Conservation (phyloP, 805 yeast species). For the Starmera pachycereana region DNA sequence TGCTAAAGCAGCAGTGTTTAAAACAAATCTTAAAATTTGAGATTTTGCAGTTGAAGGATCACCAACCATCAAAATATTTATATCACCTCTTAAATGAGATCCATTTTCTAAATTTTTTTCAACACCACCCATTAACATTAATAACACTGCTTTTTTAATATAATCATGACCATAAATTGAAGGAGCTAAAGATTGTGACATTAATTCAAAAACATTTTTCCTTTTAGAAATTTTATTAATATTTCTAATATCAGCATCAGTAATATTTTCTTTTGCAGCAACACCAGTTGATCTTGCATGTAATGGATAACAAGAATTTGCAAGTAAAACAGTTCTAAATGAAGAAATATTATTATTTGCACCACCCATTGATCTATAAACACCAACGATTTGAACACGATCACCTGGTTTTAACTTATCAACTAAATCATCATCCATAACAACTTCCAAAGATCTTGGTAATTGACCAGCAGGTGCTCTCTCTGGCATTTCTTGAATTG, state of each 20-base stretch:
- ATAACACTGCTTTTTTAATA: constrained; percentile 81
- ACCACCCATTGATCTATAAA: constrained; percentile 85
- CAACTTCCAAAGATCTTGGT: constrained; percentile 85
- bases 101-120: constrained; percentile 93
- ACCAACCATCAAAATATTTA: constrained; percentile 92
- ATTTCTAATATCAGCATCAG: constrained; percentile 77
- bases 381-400: constrained; percentile 88
- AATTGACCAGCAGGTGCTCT: constrained; percentile 96
- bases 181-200: constrained; percentile 87
- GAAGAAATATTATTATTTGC: constrained; percentile 44
- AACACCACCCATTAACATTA: constrained; percentile 88
- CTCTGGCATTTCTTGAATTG: constrained; percentile 97
- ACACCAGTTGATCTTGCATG: constrained; percentile 86
- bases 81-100: constrained; percentile 96
- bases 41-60: constrained; percentile 99
- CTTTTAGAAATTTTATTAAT: constrained; percentile 71
- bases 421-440: constrained; percentile 91
- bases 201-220: constrained; percentile 60
- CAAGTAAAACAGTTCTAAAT: constrained; percentile 75
- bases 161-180: constrained; percentile 89
- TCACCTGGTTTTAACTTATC: constrained; percentile 94
- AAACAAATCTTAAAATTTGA: constrained; percentile 86
- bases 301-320: constrained; percentile 80
- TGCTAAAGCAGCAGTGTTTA: constrained; percentile 91
- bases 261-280: constrained; percentile 54